Evolutionary conservation across 192 early-diverging fungal species (phyloP), one percentile per base, ranked within the genome.

Genomic region (Umbelopsis isabellina): DNA sequence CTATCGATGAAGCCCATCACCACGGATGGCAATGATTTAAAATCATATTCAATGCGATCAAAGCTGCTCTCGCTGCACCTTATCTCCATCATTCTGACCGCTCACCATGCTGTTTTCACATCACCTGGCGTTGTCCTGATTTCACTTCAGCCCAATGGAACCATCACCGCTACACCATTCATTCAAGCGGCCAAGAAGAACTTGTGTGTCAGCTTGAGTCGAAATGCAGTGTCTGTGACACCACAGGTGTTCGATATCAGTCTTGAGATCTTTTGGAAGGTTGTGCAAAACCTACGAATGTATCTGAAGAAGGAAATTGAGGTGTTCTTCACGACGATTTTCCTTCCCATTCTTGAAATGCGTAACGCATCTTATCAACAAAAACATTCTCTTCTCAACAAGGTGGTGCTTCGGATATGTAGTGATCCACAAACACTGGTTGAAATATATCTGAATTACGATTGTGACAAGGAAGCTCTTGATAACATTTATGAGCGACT

Each of bases 361-460:
- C 87, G 88, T 48, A 84, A 78, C 47, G 83, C 81, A 23, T 87
- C 89, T 7, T 79, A 79, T 35, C 70, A 84, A 16, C 94, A 96
- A 79, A 88, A 93, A 30, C 84, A 82, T 5, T 89, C 90, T 0
- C 66, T 98, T 45, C 73, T 98, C 30, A 61, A 33, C 30, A 90
- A 90, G 73, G 75, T 89, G 8, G 80, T 98, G 30, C 70, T 77
- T 2, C 82, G 87, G 25, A 83, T 96, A 23, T 82, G 93, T 53
- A 74, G 80, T 23, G 90, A 94, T 49, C 92, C 93, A 21, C 85
- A 89, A 45, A 81, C 92, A 4, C 75, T 96, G 4, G 94, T 98
- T 4, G 96, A 98, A 73, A 87, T 98, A 27, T 98, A 95, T 71
- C 81, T 98, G 3, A 98, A 98, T 83, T 96, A 96, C 68, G 96